Conservation (phyloP, 2,329 filamentous ascomycete species). For the Phaeoacremonium minimum region DNA sequence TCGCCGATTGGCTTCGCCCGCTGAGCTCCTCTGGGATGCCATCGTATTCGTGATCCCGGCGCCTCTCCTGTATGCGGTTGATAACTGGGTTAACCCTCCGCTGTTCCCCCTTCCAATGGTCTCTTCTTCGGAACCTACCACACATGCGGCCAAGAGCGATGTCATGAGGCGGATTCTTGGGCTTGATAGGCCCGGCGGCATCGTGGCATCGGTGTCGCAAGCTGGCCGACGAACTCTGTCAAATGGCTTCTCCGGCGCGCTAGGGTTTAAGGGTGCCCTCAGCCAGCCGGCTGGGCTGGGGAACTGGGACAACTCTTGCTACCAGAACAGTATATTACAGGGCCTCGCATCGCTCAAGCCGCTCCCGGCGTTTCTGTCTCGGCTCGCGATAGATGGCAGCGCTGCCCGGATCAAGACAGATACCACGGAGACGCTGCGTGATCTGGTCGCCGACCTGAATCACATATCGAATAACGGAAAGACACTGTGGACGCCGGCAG, state of each 20-base stretch:
- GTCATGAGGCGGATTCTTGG: constrained; percentile 60
- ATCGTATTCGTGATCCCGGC: constrained; percentile 54
- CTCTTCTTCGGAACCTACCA: constrained; percentile 28
- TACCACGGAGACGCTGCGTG: constrained; percentile 49
- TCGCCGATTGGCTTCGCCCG: constrained; percentile 23
- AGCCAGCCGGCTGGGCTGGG: constrained; percentile 65
- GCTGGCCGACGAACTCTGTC: constrained; percentile 52
- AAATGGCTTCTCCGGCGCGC: constrained; percentile 41
- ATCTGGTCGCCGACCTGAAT: constrained; percentile 67
- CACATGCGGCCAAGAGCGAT: constrained; percentile 58
- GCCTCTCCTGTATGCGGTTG: constrained; percentile 51
- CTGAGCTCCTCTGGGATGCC: constrained; percentile 55
- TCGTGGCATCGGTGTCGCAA: constrained; percentile 54
- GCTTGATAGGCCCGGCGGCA: constrained; percentile 45
- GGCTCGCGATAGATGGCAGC: constrained; percentile 28
- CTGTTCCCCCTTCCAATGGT: constrained; percentile 33
- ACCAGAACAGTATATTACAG: constrained; percentile 94
- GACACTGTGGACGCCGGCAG: constrained; percentile 75
- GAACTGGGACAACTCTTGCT: constrained; percentile 94
- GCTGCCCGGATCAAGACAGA: constrained; percentile 18
- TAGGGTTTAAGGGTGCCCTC: constrained; percentile 30
- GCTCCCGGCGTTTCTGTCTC: constrained; percentile 62
- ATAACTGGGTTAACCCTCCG: constrained; percentile 48
- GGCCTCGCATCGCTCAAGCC: constrained; percentile 72
- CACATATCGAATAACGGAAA: constrained; percentile 66